These are phyloP conservation scores for Hypoxylon fuscum DNA, from an alignment of 495 filamentous ascomycete genomes.

Conservation along the genomic window DNA sequence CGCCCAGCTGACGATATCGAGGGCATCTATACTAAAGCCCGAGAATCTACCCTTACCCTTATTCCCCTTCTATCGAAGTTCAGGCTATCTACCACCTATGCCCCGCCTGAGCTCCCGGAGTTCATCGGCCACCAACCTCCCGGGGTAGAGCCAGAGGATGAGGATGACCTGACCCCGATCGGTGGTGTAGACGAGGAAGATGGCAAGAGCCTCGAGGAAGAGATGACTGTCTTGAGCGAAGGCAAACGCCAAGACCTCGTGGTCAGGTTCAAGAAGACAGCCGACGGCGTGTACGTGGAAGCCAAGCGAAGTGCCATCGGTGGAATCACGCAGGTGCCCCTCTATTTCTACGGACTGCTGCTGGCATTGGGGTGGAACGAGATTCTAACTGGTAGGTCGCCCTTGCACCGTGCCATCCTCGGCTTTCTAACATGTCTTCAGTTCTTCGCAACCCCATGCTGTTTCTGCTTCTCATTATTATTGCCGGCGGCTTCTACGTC, in stretches of 20 bases:
- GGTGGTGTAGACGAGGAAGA: slow-evolving; percentile 93
- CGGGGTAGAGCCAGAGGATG: slow-evolving; percentile 79
- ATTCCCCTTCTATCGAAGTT: slow-evolving; percentile 92
- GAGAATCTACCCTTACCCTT: slow-evolving; percentile 87
- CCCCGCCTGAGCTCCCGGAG: slow-evolving; percentile 78
- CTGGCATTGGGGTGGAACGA: slow-evolving; percentile 97
- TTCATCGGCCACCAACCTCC: slow-evolving; percentile 86
- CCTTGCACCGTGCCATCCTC: slow-evolving; percentile 16
- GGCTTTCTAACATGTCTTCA: slow-evolving; percentile 54
- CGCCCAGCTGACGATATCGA: slow-evolving; percentile 97
- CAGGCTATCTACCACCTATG: slow-evolving; percentile 70
- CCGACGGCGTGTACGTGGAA: slow-evolving; percentile 96
- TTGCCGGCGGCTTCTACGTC: slow-evolving; percentile 79
- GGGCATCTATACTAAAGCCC: slow-evolving; percentile 87
- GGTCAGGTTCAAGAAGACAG: slow-evolving; percentile 96
- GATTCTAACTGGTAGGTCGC: slow-evolving; percentile 80
- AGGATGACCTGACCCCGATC: slow-evolving; percentile 86
- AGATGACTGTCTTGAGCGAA: slow-evolving; percentile 92
- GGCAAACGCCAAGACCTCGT: slow-evolving; percentile 87
- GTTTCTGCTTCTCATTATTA: slow-evolving; percentile 85
- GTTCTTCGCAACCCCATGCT: slow-evolving; percentile 93
- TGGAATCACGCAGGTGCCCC: slow-evolving; percentile 89
- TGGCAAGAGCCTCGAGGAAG: slow-evolving; percentile 90
- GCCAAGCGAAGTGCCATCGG: slow-evolving; percentile 96
- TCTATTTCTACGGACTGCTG: slow-evolving; percentile 92